Evolutionary conservation across 2,329 filamentous ascomycete genomes (phyloP).

Genomic region (Onygena corvina): DNA sequence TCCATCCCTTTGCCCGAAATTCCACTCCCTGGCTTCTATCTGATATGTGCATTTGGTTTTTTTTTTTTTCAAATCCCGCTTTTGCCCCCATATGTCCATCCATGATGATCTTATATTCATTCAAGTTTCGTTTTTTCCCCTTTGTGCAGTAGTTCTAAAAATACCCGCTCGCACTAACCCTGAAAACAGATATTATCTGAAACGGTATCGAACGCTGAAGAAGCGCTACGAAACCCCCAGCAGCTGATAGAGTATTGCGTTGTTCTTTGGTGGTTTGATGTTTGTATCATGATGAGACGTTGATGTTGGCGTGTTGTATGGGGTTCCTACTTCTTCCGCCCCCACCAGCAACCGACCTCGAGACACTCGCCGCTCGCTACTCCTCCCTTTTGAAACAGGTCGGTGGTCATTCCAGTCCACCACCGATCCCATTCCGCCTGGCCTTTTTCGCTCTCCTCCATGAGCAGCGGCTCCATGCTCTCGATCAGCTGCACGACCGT

Average conservation of each 20-base stretch:
- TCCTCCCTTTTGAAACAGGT: constrained; percentile 66
- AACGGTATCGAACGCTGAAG: constrained; percentile 73
- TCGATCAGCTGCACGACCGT: constrained; percentile 76
- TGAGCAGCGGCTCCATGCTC: constrained; percentile 67
- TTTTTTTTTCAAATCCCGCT: neutral
- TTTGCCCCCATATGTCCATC: neutral
- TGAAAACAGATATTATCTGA: constrained; percentile 68
- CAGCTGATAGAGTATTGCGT: constrained; percentile 11
- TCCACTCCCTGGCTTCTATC: constrained; percentile 1
- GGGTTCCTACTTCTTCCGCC: constrained; percentile 38
- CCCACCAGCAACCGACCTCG: constrained; percentile 55
- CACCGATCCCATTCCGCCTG: constrained; percentile 87
- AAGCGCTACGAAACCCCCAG: constrained; percentile 56
- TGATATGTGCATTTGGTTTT: constrained; percentile 1
- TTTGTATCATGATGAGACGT: neutral
- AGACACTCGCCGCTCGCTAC: constrained; percentile 76
- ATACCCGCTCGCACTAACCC: neutral
- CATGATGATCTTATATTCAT: neutral
- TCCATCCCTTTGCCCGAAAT: neutral
- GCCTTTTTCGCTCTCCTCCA: constrained; percentile 72
- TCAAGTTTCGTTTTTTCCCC: neutral
- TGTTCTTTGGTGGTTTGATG: neutral
- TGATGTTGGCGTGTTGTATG: neutral
- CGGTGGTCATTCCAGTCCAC: constrained; percentile 75
- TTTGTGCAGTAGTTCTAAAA: neutral